A percentile compares a stretch with the other conserved stretches of the same genome.
phyloP scores from a whole-genome alignment of 2,329 filamentous ascomycete species.

The Fusarium buharicum region DNA sequence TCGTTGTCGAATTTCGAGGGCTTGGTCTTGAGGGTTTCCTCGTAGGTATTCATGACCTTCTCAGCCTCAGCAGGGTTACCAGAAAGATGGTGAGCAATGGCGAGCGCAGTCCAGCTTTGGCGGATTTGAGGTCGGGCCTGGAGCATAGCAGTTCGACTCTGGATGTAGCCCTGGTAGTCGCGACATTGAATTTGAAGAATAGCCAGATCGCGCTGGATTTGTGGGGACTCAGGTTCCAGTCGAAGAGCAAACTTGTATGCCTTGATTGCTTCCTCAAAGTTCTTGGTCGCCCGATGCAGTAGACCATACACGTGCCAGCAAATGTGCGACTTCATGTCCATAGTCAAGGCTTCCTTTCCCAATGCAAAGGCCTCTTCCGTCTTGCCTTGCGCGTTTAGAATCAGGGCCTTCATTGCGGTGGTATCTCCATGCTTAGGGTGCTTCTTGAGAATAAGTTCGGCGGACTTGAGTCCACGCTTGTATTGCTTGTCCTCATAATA shows the following conservation, averaged over 20 bases:
- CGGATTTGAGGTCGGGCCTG: constrained; percentile 82
- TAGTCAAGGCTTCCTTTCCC: constrained; percentile 89
- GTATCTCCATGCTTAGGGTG: constrained; percentile 97
- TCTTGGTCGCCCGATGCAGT: constrained; percentile 92
- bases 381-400: constrained; percentile 92
- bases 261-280: constrained; percentile 99
- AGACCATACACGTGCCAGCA: constrained; percentile 99
- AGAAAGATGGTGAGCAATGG: constrained; percentile 90
- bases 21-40: constrained; percentile 87
- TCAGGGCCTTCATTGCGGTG: constrained; percentile 98
- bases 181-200: constrained; percentile 96
- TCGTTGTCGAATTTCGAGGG: constrained; percentile 85
- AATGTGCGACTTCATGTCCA: constrained; percentile 99
- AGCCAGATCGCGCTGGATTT: constrained; percentile 94
- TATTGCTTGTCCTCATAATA: constrained; percentile 99
- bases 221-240: constrained; percentile 91
- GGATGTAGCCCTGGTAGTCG: constrained; percentile 92
- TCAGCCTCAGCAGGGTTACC: constrained; percentile 88
- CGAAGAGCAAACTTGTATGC: constrained; percentile 96
- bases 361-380: constrained; percentile 93
- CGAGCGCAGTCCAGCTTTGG: constrained; percentile 97
- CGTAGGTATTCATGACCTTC: constrained; percentile 89
- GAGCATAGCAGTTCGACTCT: constrained; percentile 88
- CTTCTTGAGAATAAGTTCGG: constrained; percentile 96
- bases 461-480: constrained; percentile 91